phyloP scores from a whole-genome alignment of 768 basidiomycete species.

The Amanita pallidorosea region DNA sequence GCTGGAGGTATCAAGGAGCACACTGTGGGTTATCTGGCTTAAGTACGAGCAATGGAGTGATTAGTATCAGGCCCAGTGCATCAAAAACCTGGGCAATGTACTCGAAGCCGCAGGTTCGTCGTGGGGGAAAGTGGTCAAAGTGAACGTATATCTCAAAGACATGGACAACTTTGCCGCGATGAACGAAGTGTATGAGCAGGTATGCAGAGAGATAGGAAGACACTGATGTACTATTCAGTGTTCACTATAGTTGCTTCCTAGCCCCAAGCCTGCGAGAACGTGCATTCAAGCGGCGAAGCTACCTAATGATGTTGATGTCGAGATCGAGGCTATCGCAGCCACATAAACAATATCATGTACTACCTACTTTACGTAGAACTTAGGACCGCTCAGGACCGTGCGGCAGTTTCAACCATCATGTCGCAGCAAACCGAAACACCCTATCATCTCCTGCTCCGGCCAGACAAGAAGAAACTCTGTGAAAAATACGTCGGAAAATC shows the following conservation, averaged over 20 bases:
- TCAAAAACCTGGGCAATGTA: conserved; percentile 43
- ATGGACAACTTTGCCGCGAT: conserved; percentile 46
- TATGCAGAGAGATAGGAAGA: conserved; percentile 9
- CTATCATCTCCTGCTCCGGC: conserved; percentile 13
- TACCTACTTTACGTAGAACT: neutral
- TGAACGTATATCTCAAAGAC: conserved; percentile 52
- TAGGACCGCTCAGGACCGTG: neutral
- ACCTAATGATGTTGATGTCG: conserved; percentile 60
- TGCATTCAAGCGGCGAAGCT: conserved; percentile 66
- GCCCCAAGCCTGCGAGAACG: conserved; percentile 61
- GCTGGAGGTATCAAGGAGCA: conserved; percentile 49
- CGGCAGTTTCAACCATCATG: conserved; percentile 8
- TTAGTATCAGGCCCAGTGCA: conserved; percentile 29
- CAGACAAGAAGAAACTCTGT: conserved; percentile 38
- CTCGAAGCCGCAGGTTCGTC: conserved; percentile 7
- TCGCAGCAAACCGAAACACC: conserved; percentile 15
- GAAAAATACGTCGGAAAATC: conserved; percentile 47
- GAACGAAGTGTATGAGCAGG: conserved; percentile 51
- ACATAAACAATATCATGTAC: conserved; percentile 11
- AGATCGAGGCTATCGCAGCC: conserved; percentile 62
- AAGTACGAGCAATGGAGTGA: too few species aligned
- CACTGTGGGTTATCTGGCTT: conserved; percentile 27
- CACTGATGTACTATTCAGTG: neutral
- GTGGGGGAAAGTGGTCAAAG: conserved; percentile 12
- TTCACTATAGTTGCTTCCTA: conserved; percentile 30